Percentiles rank a stretch among this genome's conserved stretches.
Evolutionary conservation across 2,329 filamentous ascomycete species (phyloP).

Genomic region (Beauveria sp.): DNA sequence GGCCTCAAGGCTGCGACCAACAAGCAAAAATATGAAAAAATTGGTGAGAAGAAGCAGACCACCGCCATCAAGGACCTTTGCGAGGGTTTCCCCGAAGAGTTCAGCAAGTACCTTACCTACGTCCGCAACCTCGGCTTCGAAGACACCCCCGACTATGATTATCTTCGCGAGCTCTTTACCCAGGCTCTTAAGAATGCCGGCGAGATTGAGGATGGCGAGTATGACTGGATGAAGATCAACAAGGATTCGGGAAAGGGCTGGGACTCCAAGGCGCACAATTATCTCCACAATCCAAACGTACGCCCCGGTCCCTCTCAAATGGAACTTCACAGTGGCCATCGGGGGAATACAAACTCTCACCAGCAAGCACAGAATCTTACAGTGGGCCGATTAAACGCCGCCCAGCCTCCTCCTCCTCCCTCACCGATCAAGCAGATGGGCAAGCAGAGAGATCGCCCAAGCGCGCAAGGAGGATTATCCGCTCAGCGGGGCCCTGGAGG

Average conservation of each 20-base stretch:
- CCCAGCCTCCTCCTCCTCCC: conserved; percentile 81
- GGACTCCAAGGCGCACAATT: conserved; percentile 50
- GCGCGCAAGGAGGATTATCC: conserved; percentile 63
- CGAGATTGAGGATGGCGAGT: conserved; percentile 94
- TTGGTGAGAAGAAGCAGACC: conserved; percentile 99
- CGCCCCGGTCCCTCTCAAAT: conserved; percentile 76
- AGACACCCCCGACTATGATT: conserved; percentile 97
- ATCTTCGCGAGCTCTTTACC: conserved; percentile 91
- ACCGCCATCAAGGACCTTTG: conserved; percentile 95
- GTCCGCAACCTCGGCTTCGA: conserved; percentile 97
- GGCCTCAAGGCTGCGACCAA: conserved; percentile 66
- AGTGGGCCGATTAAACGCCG: conserved; percentile 85
- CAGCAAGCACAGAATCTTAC: conserved; percentile 60
- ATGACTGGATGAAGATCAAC: conserved; percentile 99
- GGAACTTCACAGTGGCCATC: conserved; percentile 70
- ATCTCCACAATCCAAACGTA: conserved; percentile 68
- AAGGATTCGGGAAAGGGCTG: conserved; percentile 76
- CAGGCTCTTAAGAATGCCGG: conserved; percentile 90
- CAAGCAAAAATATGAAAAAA: conserved; percentile 99
- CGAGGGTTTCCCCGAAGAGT: conserved; percentile 92
- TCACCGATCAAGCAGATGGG: conserved; percentile 76
- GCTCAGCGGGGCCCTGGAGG: conserved; percentile 68
- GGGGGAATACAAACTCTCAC: conserved; percentile 58
- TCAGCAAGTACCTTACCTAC: conserved; percentile 95
- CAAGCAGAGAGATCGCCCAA: conserved; percentile 69